Percentiles rank a stretch among this genome's conserved stretches.
Evolutionary conservation across 192 early-diverging fungal genomes (phyloP).

Genomic region (Phycomyces nitens): DNA sequence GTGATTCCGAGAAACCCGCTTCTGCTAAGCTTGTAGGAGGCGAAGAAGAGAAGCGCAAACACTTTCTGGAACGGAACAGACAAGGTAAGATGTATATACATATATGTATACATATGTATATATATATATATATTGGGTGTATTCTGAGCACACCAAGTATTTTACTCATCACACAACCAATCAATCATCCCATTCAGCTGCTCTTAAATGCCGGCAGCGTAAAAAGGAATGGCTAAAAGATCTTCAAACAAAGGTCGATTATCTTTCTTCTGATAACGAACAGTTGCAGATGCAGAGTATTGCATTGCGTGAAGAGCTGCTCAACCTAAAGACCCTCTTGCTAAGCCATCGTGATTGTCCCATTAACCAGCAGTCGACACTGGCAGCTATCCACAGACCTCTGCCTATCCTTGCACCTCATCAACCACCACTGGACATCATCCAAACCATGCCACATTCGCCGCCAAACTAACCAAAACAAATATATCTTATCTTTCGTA

Average conservation of each 20-base stretch:
- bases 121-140: too few relatives aligned
- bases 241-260: constrained; percentile 66
- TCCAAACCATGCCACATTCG: too few relatives aligned
- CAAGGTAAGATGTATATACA: constrained; percentile 48
- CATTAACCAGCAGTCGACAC: neutral
- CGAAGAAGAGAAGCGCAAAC: constrained; percentile 66
- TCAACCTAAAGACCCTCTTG: constrained; percentile 74
- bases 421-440: too few relatives aligned
- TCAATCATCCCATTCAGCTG: too few relatives aligned
- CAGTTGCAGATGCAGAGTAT: constrained; percentile 53
- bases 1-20: too few relatives aligned
- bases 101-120: too few relatives aligned
- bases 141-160: too few relatives aligned
- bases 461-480: too few relatives aligned
- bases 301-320: constrained; percentile 64
- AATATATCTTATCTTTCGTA: too few relatives aligned
- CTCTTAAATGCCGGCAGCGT: constrained; percentile 86
- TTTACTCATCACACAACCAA: too few relatives aligned
- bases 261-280: constrained; percentile 63
- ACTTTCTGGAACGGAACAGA: constrained; percentile 87
- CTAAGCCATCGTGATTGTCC: constrained; percentile 73
- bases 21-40: neutral
- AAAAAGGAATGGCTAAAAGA: constrained; percentile 89
- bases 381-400: neutral
- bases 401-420: neutral